Evolutionary conservation across 2,329 filamentous ascomycete species (phyloP).

Genomic region (Colletotrichum sp.): DNA sequence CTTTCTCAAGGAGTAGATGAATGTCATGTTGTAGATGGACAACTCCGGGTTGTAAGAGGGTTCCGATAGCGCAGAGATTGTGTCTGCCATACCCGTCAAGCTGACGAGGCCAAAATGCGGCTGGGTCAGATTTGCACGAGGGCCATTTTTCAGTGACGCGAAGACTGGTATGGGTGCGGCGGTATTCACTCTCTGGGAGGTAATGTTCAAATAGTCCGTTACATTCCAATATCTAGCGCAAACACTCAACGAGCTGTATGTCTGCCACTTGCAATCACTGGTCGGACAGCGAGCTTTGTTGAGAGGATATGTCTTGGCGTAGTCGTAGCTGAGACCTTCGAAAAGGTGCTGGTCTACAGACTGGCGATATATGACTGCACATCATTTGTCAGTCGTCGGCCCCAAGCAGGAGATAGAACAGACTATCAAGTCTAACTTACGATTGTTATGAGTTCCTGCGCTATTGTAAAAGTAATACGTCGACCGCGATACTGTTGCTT

Average conservation of each 20-base stretch:
- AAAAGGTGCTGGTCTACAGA: neutral
- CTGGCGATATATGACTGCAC: neutral
- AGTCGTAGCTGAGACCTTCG: neutral
- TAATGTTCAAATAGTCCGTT: neutral
- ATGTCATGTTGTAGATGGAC: conserved; percentile 6
- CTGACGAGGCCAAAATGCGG: neutral
- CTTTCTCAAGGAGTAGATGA: neutral
- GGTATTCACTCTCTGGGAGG: neutral
- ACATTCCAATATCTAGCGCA: neutral
- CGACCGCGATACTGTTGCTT: neutral
- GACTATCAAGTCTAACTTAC: neutral
- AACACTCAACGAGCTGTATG: neutral
- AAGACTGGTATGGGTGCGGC: neutral
- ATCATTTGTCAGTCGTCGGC: neutral
- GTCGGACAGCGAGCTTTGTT: neutral
- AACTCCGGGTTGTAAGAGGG: neutral
- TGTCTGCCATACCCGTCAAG: neutral
- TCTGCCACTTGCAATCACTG: neutral
- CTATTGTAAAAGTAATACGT: neutral
- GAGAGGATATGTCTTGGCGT: neutral
- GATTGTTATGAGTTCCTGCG: neutral
- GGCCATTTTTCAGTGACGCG: neutral
- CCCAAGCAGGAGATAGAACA: neutral
- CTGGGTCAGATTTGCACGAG: neutral
- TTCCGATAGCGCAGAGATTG: neutral